Base-by-base conservation (phyloP, 2,329 filamentous ascomycete species). In the Penicillium sp. region DNA sequence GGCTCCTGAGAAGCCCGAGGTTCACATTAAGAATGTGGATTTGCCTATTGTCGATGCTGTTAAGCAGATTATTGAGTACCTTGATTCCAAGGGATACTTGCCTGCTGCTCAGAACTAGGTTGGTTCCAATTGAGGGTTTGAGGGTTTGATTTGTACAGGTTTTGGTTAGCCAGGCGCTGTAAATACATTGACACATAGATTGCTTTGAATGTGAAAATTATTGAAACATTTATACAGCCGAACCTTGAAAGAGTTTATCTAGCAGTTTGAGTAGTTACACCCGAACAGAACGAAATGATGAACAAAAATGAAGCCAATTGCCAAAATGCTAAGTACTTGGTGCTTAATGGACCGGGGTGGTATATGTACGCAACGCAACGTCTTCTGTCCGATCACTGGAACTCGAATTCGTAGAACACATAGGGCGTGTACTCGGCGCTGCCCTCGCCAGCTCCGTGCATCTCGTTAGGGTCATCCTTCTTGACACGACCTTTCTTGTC, bases 341-440 rank as follows among this genome's bases (percentile, higher is more conserved):
- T 66, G 63, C 58, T 65, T 54, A 50, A 64, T 62, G 59, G 58
- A 62, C 61, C 53, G 25, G 50, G 54, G 44, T 63, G 59, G 58
- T 66, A 64, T 66, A 66, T 66, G 61, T 62, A 66, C 64, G 63
- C 59, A 60, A 57, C 35, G 48, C 37, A 51, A 29, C 27, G 43
- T 21, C 48, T 35, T 53, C 29, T 44, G 14, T 14, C 27, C 11
- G 27, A 37, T 68, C 76, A 85, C 67, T 79, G 76, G 64, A 98
- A 87, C 72, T 95, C 91, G 72, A 98, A 90, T 73, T 96, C 91
- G 78, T 98, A 99, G 81, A 93, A 97, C 72, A 98, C 95, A 77
- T 96, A 99, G 42, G 95, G 89, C 59, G 92, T 95, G 80, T 98
- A 99, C 74, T 97, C 92, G 66, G 85, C 88, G 19, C 85, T 86